phyloP scores from a whole-genome alignment of 495 filamentous ascomycete genomes.

The Peziza echinospora region DNA sequence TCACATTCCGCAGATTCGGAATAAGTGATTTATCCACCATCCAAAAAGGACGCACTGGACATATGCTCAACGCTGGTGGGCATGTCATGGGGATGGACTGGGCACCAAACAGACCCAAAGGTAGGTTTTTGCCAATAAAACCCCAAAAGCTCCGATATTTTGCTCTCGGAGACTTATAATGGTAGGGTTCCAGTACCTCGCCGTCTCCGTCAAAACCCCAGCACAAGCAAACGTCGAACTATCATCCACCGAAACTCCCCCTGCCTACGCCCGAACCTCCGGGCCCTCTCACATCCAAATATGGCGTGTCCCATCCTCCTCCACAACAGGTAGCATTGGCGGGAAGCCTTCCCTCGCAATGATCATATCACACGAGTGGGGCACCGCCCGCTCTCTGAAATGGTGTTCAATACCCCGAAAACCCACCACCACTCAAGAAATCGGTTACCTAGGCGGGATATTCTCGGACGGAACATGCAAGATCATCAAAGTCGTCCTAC shows the following conservation, averaged over 20 bases:
- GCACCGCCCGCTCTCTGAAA: constrained; percentile 32
- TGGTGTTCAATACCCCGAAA: constrained; percentile 38
- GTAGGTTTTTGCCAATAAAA: constrained; percentile 4
- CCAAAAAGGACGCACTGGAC: constrained; percentile 1
- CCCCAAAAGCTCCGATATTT: too few relatives aligned
- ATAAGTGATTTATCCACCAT: constrained; percentile 7
- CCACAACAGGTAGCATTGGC: constrained; percentile 19
- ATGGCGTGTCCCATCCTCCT: constrained; percentile 14
- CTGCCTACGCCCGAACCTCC: constrained; percentile 9
- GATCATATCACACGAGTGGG: constrained; percentile 44
- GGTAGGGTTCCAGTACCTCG: constrained; percentile 16
- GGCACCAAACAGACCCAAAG: constrained; percentile 12
- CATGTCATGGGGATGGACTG: constrained; percentile 16
- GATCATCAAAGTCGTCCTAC: constrained; percentile 31
- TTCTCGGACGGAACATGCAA: constrained; percentile 41
- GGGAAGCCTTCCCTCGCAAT: constrained; percentile 14
- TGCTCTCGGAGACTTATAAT: too few relatives aligned
- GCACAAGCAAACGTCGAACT: not conserved
- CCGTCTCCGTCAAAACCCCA: constrained; percentile 10
- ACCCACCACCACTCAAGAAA: constrained; percentile 21
- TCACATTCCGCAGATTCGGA: constrained; percentile 14
- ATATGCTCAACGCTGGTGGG: constrained; percentile 15
- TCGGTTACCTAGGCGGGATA: constrained; percentile 41
- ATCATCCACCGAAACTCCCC: not conserved
- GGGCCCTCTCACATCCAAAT: constrained; percentile 16